A percentile compares a stretch with the other conserved stretches of the same genome.
phyloP scores from a whole-genome alignment of 768 basidiomycete species.

The Steccherinum ochraceum region DNA sequence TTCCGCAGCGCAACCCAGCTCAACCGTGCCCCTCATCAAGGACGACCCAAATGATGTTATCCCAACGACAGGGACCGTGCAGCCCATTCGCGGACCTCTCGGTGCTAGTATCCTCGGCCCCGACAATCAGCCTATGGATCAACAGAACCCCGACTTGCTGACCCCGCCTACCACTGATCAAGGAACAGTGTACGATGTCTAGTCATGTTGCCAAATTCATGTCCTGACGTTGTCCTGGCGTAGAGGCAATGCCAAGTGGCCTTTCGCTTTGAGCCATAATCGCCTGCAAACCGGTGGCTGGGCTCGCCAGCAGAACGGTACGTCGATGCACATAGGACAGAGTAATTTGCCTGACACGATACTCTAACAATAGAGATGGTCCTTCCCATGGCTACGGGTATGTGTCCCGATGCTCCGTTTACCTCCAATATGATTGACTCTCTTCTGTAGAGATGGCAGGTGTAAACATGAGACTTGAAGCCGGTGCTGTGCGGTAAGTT shows the following conservation, averaged over 20 bases:
- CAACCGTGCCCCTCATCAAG: conserved; percentile 15
- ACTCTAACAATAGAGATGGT: conserved; percentile 7
- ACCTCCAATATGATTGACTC: not conserved
- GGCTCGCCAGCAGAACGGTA: conserved; percentile 27
- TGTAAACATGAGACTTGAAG: conserved; percentile 28
- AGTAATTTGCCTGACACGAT: conserved; percentile 9
- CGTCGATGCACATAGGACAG: conserved; percentile 3
- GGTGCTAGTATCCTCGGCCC: conserved; percentile 25
- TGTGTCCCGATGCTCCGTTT: not conserved
- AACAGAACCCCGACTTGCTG: conserved; percentile 25
- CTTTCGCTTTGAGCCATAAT: conserved; percentile 25
- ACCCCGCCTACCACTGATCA: conserved; percentile 28
- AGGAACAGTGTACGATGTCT: conserved; percentile 23
- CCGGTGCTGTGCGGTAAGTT: conserved; percentile 25
- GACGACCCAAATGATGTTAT: conserved; percentile 17
- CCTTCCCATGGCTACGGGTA: conserved; percentile 21
- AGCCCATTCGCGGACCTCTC: conserved; percentile 16
- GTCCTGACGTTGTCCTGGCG: conserved; percentile 1
- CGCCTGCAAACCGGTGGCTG: conserved; percentile 28
- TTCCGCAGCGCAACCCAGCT: conserved; percentile 9
- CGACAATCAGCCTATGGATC: conserved; percentile 23
- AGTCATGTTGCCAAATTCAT: not conserved
- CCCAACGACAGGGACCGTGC: conserved; percentile 7
- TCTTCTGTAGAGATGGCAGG: conserved; percentile 21
- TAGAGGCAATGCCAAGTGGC: conserved; percentile 24